Evolutionary conservation across 306 rosid species (phyloP), one percentile per base, ranked within the genome.

Genomic region (Castanea crenata): DNA sequence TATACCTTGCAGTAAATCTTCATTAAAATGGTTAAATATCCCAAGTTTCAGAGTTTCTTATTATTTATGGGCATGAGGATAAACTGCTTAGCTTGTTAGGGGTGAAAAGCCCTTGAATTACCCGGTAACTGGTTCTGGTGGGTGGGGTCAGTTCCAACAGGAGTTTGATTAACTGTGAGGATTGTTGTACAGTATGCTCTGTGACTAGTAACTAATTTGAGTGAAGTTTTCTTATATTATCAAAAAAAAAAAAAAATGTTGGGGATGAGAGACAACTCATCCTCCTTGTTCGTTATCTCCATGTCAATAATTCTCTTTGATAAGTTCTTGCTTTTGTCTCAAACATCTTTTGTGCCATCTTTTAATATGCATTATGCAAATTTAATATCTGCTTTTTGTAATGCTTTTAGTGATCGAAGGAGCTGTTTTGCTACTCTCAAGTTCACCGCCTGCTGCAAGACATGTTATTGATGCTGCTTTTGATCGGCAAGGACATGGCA

Each of bases 401-500:
- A 70, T 78, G 71, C 64, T 74, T 71, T 25, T 83, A 95, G 99
- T 90, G 58, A 72, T 25, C 73, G 85, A 83, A 69, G 99, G 98
- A 51, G 99, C 98, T 34, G 82, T 76, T 1, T 79, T 87, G 38
- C 87, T 95, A 73, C 89, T 93, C 69, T 86, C 86, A 13, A 82
- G 92, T 82, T 80, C 89, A 65, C 84, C 89, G 56, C 92, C 91
- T 70, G 83, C 91, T 83, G 97, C 89, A 65, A 88, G 91, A 81
- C 94, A 87, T 89, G 90, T 93, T 76, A 83, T 83, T 77, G 31
- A 79, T 81, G 83, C 90, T 31, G 97, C 99, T 49, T 93, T 95
- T 78, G 93, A 91, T 83, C 82, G 89, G 82, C 99, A 77, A 56
- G 91, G 89, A 31, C 98, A 82, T 81, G 98, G 97, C 55, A 91